Evolutionary conservation across 2,329 filamentous ascomycete genomes (phyloP), one percentile per base, ranked within the genome.

Genomic region (Colletotrichum acutatum): DNA sequence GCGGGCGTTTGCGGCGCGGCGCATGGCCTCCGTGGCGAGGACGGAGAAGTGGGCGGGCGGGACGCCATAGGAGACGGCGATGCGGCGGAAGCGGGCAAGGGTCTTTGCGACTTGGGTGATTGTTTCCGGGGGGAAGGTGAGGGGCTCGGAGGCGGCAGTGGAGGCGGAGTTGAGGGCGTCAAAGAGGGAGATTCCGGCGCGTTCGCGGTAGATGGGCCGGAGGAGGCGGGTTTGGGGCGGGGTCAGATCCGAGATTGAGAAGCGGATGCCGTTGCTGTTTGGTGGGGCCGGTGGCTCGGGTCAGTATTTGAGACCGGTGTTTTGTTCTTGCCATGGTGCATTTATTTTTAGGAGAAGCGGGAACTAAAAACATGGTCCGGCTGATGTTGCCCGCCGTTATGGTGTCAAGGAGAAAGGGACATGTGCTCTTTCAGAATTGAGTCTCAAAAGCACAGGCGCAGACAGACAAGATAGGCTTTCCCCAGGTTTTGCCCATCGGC

Each of bases 11-110:
- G 89, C 82, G 6, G 95, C 94, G 28, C 91, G 94, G 57, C 95
- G 91, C 80, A 95, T 97, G 4, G 95, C 95, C 82, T 98, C 95
- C 0, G 95, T 98, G 24, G 95, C 95, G 54, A 98, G 90, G 11
- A 98, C 89, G 24, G 90, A 89, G 72, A 96, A 89, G 75, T 95
- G 91, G 42, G 82, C 76, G 0, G 86, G 79, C 0, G 90, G 90
- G 0, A 98, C 94, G 22, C 87, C 86, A 78, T 94, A 94, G 71
- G 92, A 89, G 67, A 86, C 79, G 71, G 95, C 96, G 64, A 93
- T 92, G 30, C 85, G 85, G 73, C 90, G 90, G 85, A 98, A 98
- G 32, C 91, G 90, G 26, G 89, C 84, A 12, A 98, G 84, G 2
- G 91, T 90, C 37, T 87, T 82, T 5, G 94, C 83, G 12, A 98